Evolutionary conservation across 768 basidiomycete genomes (phyloP), one percentile per base, ranked within the genome.

Genomic region (Dioszegia aurantiaca): DNA sequence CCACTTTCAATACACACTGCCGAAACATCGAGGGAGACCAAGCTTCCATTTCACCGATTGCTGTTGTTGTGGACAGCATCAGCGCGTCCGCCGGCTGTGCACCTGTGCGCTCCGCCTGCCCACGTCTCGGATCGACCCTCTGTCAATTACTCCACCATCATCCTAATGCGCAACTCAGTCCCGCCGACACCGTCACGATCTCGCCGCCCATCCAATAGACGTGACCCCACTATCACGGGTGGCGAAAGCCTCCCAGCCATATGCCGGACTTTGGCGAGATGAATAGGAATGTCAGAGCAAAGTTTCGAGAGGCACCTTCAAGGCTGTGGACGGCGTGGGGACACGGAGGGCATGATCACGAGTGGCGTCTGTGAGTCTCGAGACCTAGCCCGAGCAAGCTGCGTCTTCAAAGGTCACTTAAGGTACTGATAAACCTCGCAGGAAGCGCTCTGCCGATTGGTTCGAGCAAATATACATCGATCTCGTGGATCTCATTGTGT

Each of bases 391-490:
- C 26, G 26, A n/a, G n/a, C n/a, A n/a, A n/a, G n/a, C 21, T 9
- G 9, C 4, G 16, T n/a, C 4, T 6, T 6, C n/a, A 21, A 45
- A 8, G 24, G 14, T n/a, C n/a, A n/a, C n/a, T n/a, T n/a, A n/a
- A n/a, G n/a, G n/a, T n/a, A 4, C 51, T 27, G 36, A 36, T 40
- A 10, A 21, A 21, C 6, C 17, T 23, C 14, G 31, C 39, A 64
- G 63, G 9, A 58, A 46, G 30, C 33, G 48, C n/a, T 64, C 58
- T 51, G 56, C 56, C 45, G 45, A 54, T 19, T 64, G 63, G 63
- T 61, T 64, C 21, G 63, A 61, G 48, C 59, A 64, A 27, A 44
- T 64, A 2, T 61, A 56, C 30, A 12, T 58, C 3, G 63, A 64
- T 23, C 40, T 64, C n/a, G 48, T 54, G 17, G 55, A 61, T 48